Evolutionary conservation across 164 flowering plant species (phyloP), one percentile per base, ranked within the genome.

Genomic region (Magnolia sinica): DNA sequence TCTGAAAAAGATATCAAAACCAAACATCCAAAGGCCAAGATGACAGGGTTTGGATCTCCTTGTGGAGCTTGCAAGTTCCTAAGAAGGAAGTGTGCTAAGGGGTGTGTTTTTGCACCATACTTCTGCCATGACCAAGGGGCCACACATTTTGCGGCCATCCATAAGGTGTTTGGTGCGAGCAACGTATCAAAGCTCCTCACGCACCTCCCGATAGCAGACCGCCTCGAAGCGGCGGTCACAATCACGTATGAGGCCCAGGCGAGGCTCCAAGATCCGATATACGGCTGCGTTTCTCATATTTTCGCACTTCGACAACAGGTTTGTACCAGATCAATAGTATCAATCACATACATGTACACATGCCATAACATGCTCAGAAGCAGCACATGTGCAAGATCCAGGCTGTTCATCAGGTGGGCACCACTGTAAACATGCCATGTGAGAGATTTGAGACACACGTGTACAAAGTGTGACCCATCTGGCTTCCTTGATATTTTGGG

Each of bases 41-140:
- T 91, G 95, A 83, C 92, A 24, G 92, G 97, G 13, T 81, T 90
- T 73, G 91, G 97, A 68, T 91, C 97, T 76, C 95, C 98, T 68
- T 94, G 98, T 83, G 98, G 98, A 58, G 98, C 97, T 37, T 94
- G 98, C 91, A 94, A 94, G 70, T 94, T 94, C 82, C 83, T 94
- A 82, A 90, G 98, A 55, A 88, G 97, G 81, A 94, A 92, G 78
- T 94, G 98, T 83, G 91, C 76, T 22, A 88, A 81, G 65, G 98
- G 97, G 13, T 94, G 97, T 79, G 89, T 94, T 66, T 94, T 94
- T 79, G 97, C 97, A 20, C 97, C 98, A 23, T 94, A 92, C 83
- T 94, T 94, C 82, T 85, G 92, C 74, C 93, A 92, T 82, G 98
- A 94, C 79, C 92, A 91, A 83, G 97, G 96, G 0, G 90, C 93